Evolutionary conservation across 768 basidiomycete genomes (phyloP).

Genomic region (Rhizopogon sp.): DNA sequence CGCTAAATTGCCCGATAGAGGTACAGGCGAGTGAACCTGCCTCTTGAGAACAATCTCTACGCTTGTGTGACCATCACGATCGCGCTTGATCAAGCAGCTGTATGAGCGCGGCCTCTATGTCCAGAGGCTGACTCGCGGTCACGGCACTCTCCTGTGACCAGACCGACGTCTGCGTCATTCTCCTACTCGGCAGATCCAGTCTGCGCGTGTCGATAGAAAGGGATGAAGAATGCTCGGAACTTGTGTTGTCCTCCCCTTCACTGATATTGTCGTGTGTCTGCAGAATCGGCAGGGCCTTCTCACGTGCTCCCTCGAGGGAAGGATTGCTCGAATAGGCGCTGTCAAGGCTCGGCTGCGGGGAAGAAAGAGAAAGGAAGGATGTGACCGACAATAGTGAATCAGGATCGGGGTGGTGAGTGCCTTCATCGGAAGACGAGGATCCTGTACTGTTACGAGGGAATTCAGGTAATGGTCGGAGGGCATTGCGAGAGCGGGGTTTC

Average conservation of each 20-base stretch:
- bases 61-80: neutral
- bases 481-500: neutral
- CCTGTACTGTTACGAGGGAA: neutral
- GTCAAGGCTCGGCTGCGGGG: neutral
- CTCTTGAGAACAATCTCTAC: neutral
- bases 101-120: conserved; percentile 5
- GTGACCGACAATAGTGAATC: neutral
- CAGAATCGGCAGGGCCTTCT: conserved; percentile 8
- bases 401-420: neutral
- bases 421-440: neutral
- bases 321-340: conserved; percentile 3
- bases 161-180: conserved; percentile 12
- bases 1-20: conserved; percentile 2
- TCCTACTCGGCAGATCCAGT: conserved; percentile 4
- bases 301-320: neutral
- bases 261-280: neutral
- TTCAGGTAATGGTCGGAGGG: conserved; percentile 6
- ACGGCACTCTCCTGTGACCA: conserved; percentile 37
- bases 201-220: neutral
- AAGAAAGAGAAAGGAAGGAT: neutral
- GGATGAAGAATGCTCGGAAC: neutral
- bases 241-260: conserved; percentile 1
- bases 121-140: conserved; percentile 25
- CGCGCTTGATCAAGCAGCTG: neutral
- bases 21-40: neutral